Percentiles rank a stretch among this genome's conserved stretches.
Evolutionary conservation across 2,329 filamentous ascomycete genomes (phyloP).

Genomic region (Colletotrichum sublineola): DNA sequence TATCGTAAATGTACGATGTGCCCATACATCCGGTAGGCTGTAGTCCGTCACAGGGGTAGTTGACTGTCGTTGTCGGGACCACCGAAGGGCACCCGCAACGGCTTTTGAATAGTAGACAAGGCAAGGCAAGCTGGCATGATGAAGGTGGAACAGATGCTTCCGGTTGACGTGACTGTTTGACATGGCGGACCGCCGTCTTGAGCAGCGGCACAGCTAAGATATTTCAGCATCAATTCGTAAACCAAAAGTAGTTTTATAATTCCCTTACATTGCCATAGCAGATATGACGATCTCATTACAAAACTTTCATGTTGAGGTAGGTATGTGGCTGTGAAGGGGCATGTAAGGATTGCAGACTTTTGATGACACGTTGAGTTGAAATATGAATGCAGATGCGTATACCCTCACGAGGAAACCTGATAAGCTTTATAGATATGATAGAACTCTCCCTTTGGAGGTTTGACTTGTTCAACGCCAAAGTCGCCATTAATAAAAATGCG

Average conservation of each 20-base stretch:
- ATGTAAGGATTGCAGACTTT: not conserved
- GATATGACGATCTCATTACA: not conserved
- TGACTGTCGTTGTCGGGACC: constrained; percentile 44
- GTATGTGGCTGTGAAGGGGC: not conserved
- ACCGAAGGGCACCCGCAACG: constrained; percentile 46
- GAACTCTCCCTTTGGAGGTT: not conserved
- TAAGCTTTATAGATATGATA: not conserved
- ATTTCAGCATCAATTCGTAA: not conserved
- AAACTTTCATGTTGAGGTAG: constrained; percentile 1
- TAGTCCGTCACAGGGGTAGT: constrained; percentile 43
- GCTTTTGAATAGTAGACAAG: constrained; percentile 40
- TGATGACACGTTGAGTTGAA: not conserved
- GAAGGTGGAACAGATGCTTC: constrained; percentile 31
- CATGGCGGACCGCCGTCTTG: constrained; percentile 24
- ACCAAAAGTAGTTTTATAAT: fast-evolving
- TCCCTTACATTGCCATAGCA: constrained; percentile 7
- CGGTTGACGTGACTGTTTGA: constrained; percentile 45
- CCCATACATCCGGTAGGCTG: constrained; percentile 37
- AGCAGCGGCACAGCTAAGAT: not conserved
- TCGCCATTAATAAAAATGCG: not conserved
- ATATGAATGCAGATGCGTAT: not conserved
- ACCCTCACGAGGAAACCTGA: no score
- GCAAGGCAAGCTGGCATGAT: constrained; percentile 42
- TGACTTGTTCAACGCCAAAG: not conserved
- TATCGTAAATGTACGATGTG: constrained; percentile 32